These are phyloP conservation scores for Scytalidium lignicola DNA, from an alignment of 2,329 filamentous ascomycete species.

Conservation along the genomic window DNA sequence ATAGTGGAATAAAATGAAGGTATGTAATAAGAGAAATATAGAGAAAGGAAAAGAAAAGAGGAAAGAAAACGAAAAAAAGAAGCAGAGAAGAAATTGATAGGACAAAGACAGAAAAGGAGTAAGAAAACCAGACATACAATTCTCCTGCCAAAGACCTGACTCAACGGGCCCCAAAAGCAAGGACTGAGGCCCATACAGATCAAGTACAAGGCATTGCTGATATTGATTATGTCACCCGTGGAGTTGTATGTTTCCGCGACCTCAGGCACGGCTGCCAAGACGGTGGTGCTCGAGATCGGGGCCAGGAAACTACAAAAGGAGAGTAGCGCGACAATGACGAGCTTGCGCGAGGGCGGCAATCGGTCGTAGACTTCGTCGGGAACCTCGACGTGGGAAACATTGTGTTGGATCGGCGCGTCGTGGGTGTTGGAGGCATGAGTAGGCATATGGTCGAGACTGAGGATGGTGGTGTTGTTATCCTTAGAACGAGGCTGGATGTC, in stretches of 20 bases:
- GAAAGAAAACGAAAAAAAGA: not conserved
- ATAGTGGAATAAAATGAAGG: not conserved
- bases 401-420: conserved; percentile 24
- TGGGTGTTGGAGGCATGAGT: conserved; percentile 23
- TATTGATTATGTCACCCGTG: conserved; percentile 64
- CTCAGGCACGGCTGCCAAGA: conserved; percentile 69
- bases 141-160: conserved; percentile 57
- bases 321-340: conserved; percentile 61
- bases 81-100: not conserved
- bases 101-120: too few species aligned
- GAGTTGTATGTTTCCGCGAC: conserved; percentile 61
- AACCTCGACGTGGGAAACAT: conserved; percentile 20
- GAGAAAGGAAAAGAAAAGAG: not conserved
- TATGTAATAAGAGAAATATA: not conserved
- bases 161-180: conserved; percentile 68
- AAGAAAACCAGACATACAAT: conserved; percentile 36
- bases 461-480: not conserved
- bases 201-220: conserved; percentile 72
- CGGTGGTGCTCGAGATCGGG: conserved; percentile 68
- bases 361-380: conserved; percentile 58
- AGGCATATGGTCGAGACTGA: conserved; percentile 16
- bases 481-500: not conserved
- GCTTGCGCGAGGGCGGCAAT: conserved; percentile 57
- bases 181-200: conserved; percentile 67
- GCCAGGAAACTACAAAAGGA: conserved; percentile 73